Base-by-base conservation (phyloP, 768 basidiomycete species). In the Amanita pallidorosea region DNA sequence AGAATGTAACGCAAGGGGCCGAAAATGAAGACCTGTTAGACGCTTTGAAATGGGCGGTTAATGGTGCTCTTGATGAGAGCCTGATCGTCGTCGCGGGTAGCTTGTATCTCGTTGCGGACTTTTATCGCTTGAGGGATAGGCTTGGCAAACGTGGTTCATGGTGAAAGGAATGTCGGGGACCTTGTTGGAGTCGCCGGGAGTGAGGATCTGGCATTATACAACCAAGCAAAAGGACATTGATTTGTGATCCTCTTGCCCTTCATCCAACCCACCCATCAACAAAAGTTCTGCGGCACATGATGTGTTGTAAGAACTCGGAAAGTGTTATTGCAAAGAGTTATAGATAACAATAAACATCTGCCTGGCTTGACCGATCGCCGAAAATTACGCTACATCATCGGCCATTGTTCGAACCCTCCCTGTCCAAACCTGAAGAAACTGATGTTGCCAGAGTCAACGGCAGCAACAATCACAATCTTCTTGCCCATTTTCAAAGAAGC, bases 91-190 rank as follows among this genome's bases (percentile, higher is more conserved):
- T 96, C 9, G 85, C 90, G 20, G 96, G 95, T 35, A 98, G 96
- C 66, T 63, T 98, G 58, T 99, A 99, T 67, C 76, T 97, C 35
- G 89, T 92, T 1, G 91, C 92, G 8, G 95, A 98, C 68, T 81
- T 94, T 50, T 96, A 95, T 69, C 71, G 92, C 51, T 57, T 83
- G 11, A 63, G 40, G 9, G 12, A 33, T 13, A 13, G 33, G 33
- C 12, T 33, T 13, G 33, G 33, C 4, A 13, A 31, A 11, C 31
- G 31, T 31, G 31, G 11, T 31, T 31, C 4, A 31, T 12, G 8
- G 9, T 31, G 31, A 12, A 31, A 31, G 31, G 11, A 29, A n/a
- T n/a, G n/a, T n/a, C n/a, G n/a, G n/a, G n/a, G n/a, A n/a, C n/a
- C n/a, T n/a, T n/a, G n/a, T n/a, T n/a, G n/a, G n/a, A n/a, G n/a